Percentiles rank a stretch among this genome's conserved stretches.
Conservation (phyloP, 345 rosid species). For the Chamaenerion angustifolium region DNA sequence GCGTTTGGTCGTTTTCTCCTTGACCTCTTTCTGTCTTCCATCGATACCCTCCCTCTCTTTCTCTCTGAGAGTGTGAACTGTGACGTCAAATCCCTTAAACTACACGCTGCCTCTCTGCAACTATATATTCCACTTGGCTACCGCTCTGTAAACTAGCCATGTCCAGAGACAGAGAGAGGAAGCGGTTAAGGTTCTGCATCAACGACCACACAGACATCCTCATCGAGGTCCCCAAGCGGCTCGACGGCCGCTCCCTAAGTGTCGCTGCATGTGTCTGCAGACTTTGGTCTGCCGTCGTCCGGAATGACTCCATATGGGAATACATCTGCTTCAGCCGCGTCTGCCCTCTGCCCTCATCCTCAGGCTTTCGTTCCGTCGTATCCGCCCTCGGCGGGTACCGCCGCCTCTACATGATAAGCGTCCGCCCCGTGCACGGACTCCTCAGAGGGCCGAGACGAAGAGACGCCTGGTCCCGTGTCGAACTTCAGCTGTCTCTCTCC, state of each 20-base stretch:
- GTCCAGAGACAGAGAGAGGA: slow-evolving; percentile 6
- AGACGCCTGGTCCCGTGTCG: slow-evolving; percentile 43
- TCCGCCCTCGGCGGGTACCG: slow-evolving; percentile 81
- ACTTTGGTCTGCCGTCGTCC: slow-evolving; percentile 63
- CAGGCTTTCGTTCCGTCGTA: slow-evolving; percentile 47
- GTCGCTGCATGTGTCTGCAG: slow-evolving; percentile 85
- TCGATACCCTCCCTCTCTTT: slow-evolving; percentile 6
- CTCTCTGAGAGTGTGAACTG: slow-evolving; percentile 10
- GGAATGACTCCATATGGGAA: slow-evolving; percentile 78
- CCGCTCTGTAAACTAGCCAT: neutral
- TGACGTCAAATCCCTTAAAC: slow-evolving; percentile 14
- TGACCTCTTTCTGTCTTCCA: slow-evolving; percentile 7
- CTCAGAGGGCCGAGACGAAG: slow-evolving; percentile 9
- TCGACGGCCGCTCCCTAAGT: slow-evolving; percentile 78
- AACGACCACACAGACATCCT: slow-evolving; percentile 85
- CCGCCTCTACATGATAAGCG: slow-evolving; percentile 72
- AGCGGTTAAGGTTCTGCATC: slow-evolving; percentile 33
- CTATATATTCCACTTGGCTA: neutral
- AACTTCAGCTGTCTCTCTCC: slow-evolving; percentile 80
- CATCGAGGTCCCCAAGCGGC: slow-evolving; percentile 49
- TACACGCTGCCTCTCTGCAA: slow-evolving; percentile 3
- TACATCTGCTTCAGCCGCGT: slow-evolving; percentile 77
- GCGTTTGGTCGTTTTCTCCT: slow-evolving; percentile 8
- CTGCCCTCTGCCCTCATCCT: slow-evolving; percentile 38
- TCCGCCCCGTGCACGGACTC: slow-evolving; percentile 41